Conservation (phyloP, 129 eudicot species). For the Deinandra increscens region DNA sequence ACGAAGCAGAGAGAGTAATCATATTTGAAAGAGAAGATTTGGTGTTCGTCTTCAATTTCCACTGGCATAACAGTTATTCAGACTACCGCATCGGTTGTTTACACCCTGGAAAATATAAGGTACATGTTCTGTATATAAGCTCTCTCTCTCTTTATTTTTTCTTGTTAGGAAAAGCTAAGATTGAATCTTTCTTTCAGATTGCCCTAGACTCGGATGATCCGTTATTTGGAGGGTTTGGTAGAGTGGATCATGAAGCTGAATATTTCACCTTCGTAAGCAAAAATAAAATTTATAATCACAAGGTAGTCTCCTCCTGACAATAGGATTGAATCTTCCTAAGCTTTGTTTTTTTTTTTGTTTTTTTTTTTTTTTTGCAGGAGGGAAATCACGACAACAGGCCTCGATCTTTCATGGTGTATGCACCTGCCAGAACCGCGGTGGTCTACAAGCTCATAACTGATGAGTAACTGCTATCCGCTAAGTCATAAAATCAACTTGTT, state of each 20-base stretch:
- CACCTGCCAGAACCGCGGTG: constrained; percentile 84
- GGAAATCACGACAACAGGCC: constrained; percentile 69
- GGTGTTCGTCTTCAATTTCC: constrained; percentile 91
- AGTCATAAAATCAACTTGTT: no score
- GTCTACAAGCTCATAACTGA: constrained; percentile 58
- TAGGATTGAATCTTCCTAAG: no score
- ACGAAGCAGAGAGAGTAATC: constrained; percentile 82
- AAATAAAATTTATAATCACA: neutral
- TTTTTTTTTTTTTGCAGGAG: constrained; percentile 47
- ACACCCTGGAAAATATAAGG: constrained; percentile 94
- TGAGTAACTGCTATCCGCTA: constrained; percentile 12
- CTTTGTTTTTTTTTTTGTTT: constrained; percentile 1
- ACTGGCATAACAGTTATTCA: constrained; percentile 86
- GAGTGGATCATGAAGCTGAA: constrained; percentile 76
- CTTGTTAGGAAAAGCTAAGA: neutral
- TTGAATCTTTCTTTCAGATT: constrained; percentile 57
- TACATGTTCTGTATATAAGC: constrained; percentile 30
- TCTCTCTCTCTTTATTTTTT: no score
- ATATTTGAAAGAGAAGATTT: constrained; percentile 85
- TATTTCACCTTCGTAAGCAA: constrained; percentile 86
- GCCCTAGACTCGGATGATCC: constrained; percentile 79
- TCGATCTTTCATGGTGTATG: constrained; percentile 76
- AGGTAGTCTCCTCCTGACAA: no score
- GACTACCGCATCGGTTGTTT: constrained; percentile 86
- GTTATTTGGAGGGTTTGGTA: constrained; percentile 80